These are phyloP conservation scores for Stereocaulon alpinum DNA, from an alignment of 495 filamentous ascomycete species.

Conservation along the genomic window DNA sequence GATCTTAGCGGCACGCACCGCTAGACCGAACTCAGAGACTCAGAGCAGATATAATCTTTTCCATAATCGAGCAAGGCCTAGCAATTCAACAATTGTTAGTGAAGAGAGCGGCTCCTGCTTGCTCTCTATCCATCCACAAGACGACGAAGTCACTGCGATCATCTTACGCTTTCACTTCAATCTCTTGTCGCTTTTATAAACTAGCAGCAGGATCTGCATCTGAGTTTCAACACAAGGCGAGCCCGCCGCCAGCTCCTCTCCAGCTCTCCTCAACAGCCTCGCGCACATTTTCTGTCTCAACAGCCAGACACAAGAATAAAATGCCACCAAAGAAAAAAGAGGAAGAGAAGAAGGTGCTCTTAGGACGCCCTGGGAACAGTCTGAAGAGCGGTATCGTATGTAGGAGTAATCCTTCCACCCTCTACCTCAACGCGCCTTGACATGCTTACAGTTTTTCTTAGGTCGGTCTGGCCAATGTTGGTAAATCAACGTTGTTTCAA, in stretches of 20 bases:
- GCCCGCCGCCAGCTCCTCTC: slow-evolving; percentile 10
- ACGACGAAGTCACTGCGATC: slow-evolving; percentile 32
- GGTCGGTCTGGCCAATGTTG: slow-evolving; percentile 98
- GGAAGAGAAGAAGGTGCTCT: slow-evolving; percentile 47
- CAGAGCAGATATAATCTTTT: not conserved
- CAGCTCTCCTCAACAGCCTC: slow-evolving; percentile 24
- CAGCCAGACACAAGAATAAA: slow-evolving; percentile 26
- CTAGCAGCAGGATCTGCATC: slow-evolving; percentile 45
- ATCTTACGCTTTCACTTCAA: slow-evolving; percentile 31
- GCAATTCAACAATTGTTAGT: not conserved
- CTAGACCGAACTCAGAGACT: not conserved
- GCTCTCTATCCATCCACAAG: slow-evolving; percentile 6
- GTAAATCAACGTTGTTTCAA: slow-evolving; percentile 99
- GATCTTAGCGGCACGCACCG: not conserved
- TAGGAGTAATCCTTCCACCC: slow-evolving; percentile 34
- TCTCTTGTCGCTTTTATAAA: slow-evolving; percentile 29
- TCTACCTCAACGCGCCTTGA: slow-evolving; percentile 15
- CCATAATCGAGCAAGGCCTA: not conserved
- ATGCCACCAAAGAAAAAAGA: slow-evolving; percentile 47
- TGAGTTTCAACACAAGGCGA: slow-evolving; percentile 26
- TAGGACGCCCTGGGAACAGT: slow-evolving; percentile 95
- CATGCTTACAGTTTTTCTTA: slow-evolving; percentile 29
- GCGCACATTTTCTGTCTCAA: slow-evolving; percentile 1
- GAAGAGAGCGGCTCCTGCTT: slow-evolving; percentile 7
- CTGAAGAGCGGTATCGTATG: slow-evolving; percentile 99